phyloP scores from a whole-genome alignment of 1,139 yeast species.

The Barnettozyma hawaiiensis region DNA sequence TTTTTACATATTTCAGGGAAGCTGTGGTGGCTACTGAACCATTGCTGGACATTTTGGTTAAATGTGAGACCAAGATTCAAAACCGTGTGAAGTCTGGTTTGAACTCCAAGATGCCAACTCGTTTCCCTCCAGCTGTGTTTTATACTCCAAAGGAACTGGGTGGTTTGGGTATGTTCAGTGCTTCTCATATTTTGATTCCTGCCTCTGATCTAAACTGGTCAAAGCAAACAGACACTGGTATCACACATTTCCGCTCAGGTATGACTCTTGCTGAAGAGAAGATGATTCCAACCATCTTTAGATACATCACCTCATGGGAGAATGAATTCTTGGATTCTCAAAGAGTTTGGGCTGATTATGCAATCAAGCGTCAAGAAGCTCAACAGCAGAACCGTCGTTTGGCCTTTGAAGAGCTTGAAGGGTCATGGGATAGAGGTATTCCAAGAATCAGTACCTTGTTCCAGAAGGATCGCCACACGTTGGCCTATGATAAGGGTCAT shows the following conservation, averaged over 20 bases:
- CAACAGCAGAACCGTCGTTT: conserved; percentile 77
- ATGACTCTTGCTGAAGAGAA: conserved; percentile 77
- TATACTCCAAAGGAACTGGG: conserved; percentile 97
- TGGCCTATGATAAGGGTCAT: conserved; percentile 95
- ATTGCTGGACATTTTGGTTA: conserved; percentile 75
- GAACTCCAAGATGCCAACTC: conserved; percentile 96
- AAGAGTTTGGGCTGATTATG: conserved; percentile 97
- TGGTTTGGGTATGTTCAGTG: conserved; percentile 96
- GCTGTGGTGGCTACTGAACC: conserved; percentile 84
- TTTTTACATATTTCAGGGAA: conserved; percentile 88
- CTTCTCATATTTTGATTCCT: conserved; percentile 92
- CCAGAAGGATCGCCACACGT: conserved; percentile 90
- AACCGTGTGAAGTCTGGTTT: conserved; percentile 92
- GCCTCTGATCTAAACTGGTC: conserved; percentile 91
- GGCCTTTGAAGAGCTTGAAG: conserved; percentile 90
- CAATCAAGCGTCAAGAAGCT: conserved; percentile 85
- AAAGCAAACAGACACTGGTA: conserved; percentile 89
- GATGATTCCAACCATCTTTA: conserved; percentile 85
- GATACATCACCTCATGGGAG: conserved; percentile 95
- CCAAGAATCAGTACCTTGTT: conserved; percentile 94
- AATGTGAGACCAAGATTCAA: conserved; percentile 90
- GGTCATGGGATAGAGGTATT: conserved; percentile 92
- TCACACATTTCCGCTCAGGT: conserved; percentile 92
- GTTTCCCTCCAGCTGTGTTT: conserved; percentile 98
- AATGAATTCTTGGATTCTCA: conserved; percentile 92